Conservation (phyloP, 164 flowering plant genomes). For the Paratinospora sagittata region DNA sequence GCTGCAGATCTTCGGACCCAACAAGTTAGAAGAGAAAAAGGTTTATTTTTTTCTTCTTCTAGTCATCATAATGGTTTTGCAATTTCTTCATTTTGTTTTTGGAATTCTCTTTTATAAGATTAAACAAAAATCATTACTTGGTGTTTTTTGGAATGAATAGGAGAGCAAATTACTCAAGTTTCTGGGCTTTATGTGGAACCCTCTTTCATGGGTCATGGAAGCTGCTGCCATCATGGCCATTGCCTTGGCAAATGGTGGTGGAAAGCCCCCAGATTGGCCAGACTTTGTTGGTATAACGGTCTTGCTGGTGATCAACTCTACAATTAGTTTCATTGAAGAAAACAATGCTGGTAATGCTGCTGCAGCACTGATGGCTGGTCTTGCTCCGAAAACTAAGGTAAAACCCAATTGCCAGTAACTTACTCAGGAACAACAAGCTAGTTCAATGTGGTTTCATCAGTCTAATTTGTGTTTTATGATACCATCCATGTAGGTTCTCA, state of each 20-base stretch:
- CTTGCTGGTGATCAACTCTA: constrained; percentile 60
- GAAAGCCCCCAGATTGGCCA: constrained; percentile 81
- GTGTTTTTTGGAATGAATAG: constrained; percentile 21
- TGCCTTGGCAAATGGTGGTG: constrained; percentile 61
- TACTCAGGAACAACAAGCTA: not conserved
- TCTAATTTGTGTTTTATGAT: not conserved
- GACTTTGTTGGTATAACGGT: constrained; percentile 65
- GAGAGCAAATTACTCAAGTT: constrained; percentile 75
- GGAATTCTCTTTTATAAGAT: not conserved
- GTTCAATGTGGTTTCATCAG: not conserved
- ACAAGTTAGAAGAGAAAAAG: constrained; percentile 84
- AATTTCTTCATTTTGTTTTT: not conserved
- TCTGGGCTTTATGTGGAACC: constrained; percentile 84
- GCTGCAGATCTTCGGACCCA: constrained; percentile 70
- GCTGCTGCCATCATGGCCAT: constrained; percentile 78
- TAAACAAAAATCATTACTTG: not conserved
- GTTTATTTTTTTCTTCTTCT: constrained; percentile 15
- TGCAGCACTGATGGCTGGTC: constrained; percentile 76
- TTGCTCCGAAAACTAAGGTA: constrained; percentile 80
- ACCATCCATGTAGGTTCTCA: constrained; percentile 40
- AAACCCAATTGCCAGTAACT: not conserved
- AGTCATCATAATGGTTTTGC: not conserved
- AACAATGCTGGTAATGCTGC: constrained; percentile 84
- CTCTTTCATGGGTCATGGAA: constrained; percentile 81
- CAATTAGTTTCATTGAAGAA: constrained; percentile 72